phyloP scores from a whole-genome alignment of 2,329 filamentous ascomycete genomes.

The Nigrograna mackinnonii region DNA sequence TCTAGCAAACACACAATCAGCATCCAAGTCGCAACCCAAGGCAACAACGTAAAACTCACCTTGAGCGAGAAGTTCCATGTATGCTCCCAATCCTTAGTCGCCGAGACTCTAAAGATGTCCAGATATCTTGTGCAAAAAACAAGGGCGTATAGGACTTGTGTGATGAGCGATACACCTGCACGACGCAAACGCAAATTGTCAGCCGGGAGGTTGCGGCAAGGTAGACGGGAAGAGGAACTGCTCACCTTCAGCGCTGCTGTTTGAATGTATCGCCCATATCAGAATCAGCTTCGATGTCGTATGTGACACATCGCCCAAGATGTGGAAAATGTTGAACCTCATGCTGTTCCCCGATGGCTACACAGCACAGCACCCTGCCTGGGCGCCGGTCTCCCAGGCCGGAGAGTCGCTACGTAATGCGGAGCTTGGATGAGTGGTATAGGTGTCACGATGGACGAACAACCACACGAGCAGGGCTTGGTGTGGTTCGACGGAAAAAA shows the following conservation, averaged over 20 bases:
- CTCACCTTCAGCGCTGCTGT: slow-evolving; percentile 80
- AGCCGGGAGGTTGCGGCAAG: too few relatives aligned
- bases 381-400: too few relatives aligned
- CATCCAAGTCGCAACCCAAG: not conserved
- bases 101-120: slow-evolving; percentile 68
- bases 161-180: slow-evolving; percentile 84
- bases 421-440: too few relatives aligned
- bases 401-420: too few relatives aligned
- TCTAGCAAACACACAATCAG: slow-evolving; percentile 40
- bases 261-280: slow-evolving; percentile 87
- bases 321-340: slow-evolving; percentile 64
- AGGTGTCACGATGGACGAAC: too few relatives aligned
- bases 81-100: slow-evolving; percentile 32
- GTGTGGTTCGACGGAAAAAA: too few relatives aligned
- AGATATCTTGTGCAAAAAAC: slow-evolving; percentile 89
- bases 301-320: slow-evolving; percentile 83
- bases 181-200: too few relatives aligned
- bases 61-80: slow-evolving; percentile 76
- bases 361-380: too few relatives aligned
- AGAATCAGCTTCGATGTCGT: slow-evolving; percentile 86
- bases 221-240: not conserved
- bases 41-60: slow-evolving; percentile 11
- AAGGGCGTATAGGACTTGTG: slow-evolving; percentile 81
- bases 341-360: slow-evolving; percentile 31
- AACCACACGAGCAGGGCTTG: too few relatives aligned